Conservation (phyloP, 192 early-diverging fungal species). For the Coemansia sp. region DNA sequence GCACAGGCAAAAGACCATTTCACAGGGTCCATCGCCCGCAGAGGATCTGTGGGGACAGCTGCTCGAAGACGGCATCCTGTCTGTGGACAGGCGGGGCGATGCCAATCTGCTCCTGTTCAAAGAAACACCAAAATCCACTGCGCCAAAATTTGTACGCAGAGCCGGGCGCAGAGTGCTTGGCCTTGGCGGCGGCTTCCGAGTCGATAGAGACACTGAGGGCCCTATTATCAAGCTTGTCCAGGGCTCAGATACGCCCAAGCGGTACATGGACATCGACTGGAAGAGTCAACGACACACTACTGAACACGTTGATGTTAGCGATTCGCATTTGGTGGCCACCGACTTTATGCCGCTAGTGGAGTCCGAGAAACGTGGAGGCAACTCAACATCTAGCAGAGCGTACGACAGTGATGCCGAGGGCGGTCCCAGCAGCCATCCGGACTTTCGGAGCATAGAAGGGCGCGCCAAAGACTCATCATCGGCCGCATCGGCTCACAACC, state of each 20-base stretch:
- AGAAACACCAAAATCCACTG: slow-evolving; percentile 11
- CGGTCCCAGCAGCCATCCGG: background rate
- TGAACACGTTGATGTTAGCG: slow-evolving; percentile 1
- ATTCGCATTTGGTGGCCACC: background rate
- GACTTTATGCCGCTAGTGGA: slow-evolving; percentile 12
- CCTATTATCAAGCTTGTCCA: slow-evolving; percentile 14
- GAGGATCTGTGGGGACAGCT: slow-evolving; percentile 5
- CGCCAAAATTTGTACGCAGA: slow-evolving; percentile 23
- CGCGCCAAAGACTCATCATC: background rate
- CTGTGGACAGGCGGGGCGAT: slow-evolving; percentile 19
- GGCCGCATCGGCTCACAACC: background rate
- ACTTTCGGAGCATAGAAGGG: slow-evolving; percentile 31
- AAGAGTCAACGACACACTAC: background rate
- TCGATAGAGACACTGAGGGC: background rate
- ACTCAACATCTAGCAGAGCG: background rate
- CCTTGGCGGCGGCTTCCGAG: background rate
- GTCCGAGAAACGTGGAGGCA: background rate
- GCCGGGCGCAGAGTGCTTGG: slow-evolving; percentile 10
- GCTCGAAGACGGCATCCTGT: slow-evolving; percentile 2
- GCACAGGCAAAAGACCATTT: background rate
- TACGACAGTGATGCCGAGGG: slow-evolving; percentile 19
- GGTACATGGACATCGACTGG: slow-evolving; percentile 29
- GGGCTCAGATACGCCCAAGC: background rate
- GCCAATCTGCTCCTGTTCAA: slow-evolving; percentile 9
- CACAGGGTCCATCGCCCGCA: background rate